Evolutionary conservation across 2,329 filamentous ascomycete genomes (phyloP), one percentile per base, ranked within the genome.

Genomic region (Lecanicillium sp.): DNA sequence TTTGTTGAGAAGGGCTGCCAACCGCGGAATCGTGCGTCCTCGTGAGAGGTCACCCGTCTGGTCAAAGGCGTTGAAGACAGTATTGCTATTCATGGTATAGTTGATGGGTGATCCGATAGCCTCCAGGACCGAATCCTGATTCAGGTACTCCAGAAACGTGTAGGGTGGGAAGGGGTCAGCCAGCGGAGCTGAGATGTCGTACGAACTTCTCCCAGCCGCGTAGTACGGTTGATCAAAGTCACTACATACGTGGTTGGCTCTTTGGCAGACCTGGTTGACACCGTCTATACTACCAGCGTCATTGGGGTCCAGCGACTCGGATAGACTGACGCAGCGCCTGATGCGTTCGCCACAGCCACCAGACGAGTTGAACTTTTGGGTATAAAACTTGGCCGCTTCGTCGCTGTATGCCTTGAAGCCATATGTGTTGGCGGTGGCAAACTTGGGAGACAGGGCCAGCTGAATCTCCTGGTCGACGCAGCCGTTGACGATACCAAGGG

Each of bases 401-500:
- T 74, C 66, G 38, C 73, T 71, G 53, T 86, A 74, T 2, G 75
- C 70, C 52, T 77, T 58, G 49, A 86, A 73, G 8, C 74, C 78
- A 59, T 86, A 90, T 0, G 82, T 80, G 59, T 86, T 87, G 58
- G 79, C 78, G 49, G 72, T 71, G 9, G 78, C 77, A 60, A 83
- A 83, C 7, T 63, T 59, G 1, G 79, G 73, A 53, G 78, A 81
- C 55, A 66, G 77, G 3, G 77, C 74, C 3, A 70, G 68, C 63
- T 88, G 82, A 1, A 81, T 70, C 24, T 80, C 61, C 55, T 77
- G 72, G 58, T 90, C 86, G 29, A 89, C 69, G 54, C 83, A 79
- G 11, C 84, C 85, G 60, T 89, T 87, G 50, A 87, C 69, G 50
- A 90, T 84, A 19, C 84, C 84, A 0, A 89, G 64, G 0, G 83